Percentiles rank a stretch among this genome's conserved stretches.
Evolutionary conservation across 2,329 filamentous ascomycete species (phyloP).

Genomic region (Cadophora luteo-olivacea): DNA sequence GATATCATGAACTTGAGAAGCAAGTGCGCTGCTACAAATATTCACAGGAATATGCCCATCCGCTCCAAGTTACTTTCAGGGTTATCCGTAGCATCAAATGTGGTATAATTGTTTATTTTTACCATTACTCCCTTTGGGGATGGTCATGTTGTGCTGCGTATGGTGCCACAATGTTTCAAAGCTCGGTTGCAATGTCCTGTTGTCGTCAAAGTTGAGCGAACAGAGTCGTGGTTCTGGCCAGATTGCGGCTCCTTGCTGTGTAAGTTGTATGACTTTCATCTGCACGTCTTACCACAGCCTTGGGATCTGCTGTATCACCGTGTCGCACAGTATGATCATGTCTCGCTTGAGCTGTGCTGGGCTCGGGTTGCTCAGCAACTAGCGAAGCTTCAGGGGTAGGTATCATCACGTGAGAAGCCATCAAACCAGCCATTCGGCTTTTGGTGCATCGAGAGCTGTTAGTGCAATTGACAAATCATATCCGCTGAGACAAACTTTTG

Average conservation of each 20-base stretch:
- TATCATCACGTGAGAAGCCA: not conserved
- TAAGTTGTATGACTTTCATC: not conserved
- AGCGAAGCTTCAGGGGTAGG: not conserved
- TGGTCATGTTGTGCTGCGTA: too few relatives aligned
- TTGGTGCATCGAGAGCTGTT: too few relatives aligned
- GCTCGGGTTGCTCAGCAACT: constrained; percentile 9
- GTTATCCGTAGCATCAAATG: too few relatives aligned
- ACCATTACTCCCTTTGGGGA: too few relatives aligned
- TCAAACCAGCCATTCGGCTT: not conserved
- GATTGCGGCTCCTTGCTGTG: not conserved
- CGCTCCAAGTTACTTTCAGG: too few relatives aligned
- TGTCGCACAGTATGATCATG: not conserved
- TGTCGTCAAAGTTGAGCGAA: not conserved
- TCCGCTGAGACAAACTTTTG: not conserved
- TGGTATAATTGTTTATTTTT: too few relatives aligned
- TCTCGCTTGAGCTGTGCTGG: not conserved
- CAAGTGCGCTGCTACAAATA: not conserved
- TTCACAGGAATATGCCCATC: too few relatives aligned
- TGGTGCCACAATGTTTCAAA: too few relatives aligned
- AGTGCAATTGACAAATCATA: not conserved
- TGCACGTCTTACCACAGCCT: not conserved
- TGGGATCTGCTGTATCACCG: not conserved
- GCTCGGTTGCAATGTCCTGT: too few relatives aligned
- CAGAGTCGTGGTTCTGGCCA: not conserved
- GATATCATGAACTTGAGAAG: not conserved